Evolutionary conservation across 2,329 filamentous ascomycete species (phyloP).

Genomic region (Decorospora gaudefroyi): DNA sequence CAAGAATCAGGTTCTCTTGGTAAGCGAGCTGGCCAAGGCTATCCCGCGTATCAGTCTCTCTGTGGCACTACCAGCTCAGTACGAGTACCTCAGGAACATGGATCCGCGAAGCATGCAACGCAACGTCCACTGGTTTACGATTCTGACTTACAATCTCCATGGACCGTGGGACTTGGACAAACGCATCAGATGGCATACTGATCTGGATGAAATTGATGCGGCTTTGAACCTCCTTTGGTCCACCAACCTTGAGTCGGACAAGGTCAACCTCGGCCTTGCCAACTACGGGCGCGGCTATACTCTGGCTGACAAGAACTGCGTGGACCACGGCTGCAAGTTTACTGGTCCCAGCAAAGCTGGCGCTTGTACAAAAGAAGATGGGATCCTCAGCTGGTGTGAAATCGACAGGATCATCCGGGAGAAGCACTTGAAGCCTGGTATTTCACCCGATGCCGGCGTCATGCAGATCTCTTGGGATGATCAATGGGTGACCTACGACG

Average conservation of each 20-base stretch:
- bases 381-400: constrained; percentile 45
- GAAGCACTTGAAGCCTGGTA: constrained; percentile 26
- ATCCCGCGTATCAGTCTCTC: constrained; percentile 30
- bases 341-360: constrained; percentile 23
- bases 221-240: constrained; percentile 55
- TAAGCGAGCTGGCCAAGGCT: constrained; percentile 30
- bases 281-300: constrained; percentile 54
- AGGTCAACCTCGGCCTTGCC: constrained; percentile 53
- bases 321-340: constrained; percentile 27
- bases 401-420: constrained; percentile 42
- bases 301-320: constrained; percentile 23
- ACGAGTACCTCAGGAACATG: constrained; percentile 34
- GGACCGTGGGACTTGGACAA: constrained; percentile 28
- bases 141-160: constrained; percentile 56
- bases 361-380: constrained; percentile 32
- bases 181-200: constrained; percentile 50
- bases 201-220: constrained; percentile 54
- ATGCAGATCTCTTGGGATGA: constrained; percentile 44
- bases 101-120: constrained; percentile 30
- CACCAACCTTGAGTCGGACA: constrained; percentile 48
- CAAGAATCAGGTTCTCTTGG: constrained; percentile 25
- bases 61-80: constrained; percentile 34
- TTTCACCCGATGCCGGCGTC: constrained; percentile 37
- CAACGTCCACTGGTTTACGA: constrained; percentile 51
- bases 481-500: constrained; percentile 52